phyloP scores from a whole-genome alignment of 2,329 filamentous ascomycete genomes.

The Cadophora gregata region DNA sequence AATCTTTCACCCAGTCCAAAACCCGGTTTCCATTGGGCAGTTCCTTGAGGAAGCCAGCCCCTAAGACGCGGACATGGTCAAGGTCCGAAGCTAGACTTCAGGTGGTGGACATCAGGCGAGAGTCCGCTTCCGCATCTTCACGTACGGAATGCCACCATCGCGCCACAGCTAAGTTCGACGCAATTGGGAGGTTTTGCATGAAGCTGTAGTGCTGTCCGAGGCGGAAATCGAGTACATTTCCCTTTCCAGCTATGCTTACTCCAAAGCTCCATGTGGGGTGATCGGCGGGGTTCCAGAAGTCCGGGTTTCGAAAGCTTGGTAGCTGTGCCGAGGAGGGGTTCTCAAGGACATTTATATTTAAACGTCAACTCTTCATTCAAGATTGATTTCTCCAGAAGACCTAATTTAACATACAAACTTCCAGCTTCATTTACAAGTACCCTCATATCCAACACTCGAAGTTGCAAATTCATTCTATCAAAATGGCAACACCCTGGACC shows the following conservation, averaged over 20 bases:
- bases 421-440: too few species aligned
- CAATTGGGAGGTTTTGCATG: neutral
- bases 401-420: too few species aligned
- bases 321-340: neutral
- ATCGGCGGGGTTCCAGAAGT: neutral
- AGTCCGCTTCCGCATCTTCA: neutral
- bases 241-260: neutral
- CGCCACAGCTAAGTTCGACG: neutral
- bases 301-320: neutral
- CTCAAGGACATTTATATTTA: neutral
- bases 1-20: neutral
- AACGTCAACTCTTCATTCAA: neutral
- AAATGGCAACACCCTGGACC: constrained; percentile 10
- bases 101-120: neutral
- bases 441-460: neutral
- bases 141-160: neutral
- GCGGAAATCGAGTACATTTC: neutral
- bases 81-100: neutral
- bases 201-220: neutral
- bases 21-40: neutral
- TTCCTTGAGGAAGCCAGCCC: neutral
- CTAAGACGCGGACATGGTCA: neutral
- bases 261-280: neutral
- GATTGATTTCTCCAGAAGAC: neutral
- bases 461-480: neutral